Conservation (phyloP, 805 yeast species). For the Myxozyma neotropica region DNA sequence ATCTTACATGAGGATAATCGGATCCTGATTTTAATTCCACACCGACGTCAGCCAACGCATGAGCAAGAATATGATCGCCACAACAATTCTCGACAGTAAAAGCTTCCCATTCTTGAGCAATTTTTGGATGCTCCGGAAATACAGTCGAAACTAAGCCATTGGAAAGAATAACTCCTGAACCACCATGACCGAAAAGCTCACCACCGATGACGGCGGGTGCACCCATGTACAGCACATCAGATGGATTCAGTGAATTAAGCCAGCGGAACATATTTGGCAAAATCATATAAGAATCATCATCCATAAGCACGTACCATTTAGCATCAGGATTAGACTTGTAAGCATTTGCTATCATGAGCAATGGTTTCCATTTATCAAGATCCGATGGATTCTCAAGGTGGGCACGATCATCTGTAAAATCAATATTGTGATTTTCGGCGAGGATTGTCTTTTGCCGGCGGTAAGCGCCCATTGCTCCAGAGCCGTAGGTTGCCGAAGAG, state of each 20-base stretch:
- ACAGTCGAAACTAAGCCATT: slow-evolving; percentile 39
- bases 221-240: slow-evolving; percentile 41
- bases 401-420: background rate
- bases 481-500: background rate
- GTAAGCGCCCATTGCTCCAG: slow-evolving; percentile 35
- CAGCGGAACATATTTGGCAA: slow-evolving; percentile 37
- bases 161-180: slow-evolving; percentile 43
- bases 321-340: slow-evolving; percentile 35
- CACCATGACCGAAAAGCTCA: slow-evolving; percentile 45
- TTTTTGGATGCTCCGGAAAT: slow-evolving; percentile 29
- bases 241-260: slow-evolving; percentile 36
- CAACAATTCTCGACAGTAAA: slow-evolving; percentile 37
- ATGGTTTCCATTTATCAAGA: slow-evolving; percentile 44
- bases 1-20: slow-evolving; percentile 26
- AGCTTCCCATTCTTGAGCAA: slow-evolving; percentile 29
- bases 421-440: slow-evolving; percentile 7
- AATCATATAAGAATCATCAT: slow-evolving; percentile 42
- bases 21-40: slow-evolving; percentile 35
- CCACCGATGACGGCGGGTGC: slow-evolving; percentile 32
- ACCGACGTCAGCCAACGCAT: slow-evolving; percentile 33
- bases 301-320: slow-evolving; percentile 45
- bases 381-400: slow-evolving; percentile 40
- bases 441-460: slow-evolving; percentile 12
- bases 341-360: slow-evolving; percentile 45
- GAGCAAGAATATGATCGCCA: slow-evolving; percentile 43